Evolutionary conservation across 2,329 filamentous ascomycete species (phyloP).

Genomic region (Zymoseptoria crescenta): DNA sequence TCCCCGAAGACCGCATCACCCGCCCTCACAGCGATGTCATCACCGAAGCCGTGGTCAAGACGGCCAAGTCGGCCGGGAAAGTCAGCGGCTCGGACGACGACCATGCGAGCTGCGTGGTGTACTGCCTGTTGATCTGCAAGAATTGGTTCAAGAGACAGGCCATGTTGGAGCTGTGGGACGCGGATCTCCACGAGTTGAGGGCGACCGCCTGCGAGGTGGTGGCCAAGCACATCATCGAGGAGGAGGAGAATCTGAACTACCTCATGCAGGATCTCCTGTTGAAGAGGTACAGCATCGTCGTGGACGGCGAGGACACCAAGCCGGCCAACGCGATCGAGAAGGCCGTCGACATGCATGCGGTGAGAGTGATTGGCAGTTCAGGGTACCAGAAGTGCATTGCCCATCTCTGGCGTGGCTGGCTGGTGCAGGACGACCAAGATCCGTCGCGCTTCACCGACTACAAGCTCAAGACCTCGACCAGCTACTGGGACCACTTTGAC

Average conservation of each 20-base stretch:
- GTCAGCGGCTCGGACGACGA: slow-evolving; percentile 38
- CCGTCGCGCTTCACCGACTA: slow-evolving; percentile 86
- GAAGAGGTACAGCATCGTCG: slow-evolving; percentile 76
- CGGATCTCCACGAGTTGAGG: slow-evolving; percentile 70
- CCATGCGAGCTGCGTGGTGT: slow-evolving; percentile 72
- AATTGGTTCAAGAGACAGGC: slow-evolving; percentile 77
- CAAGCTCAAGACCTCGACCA: slow-evolving; percentile 67
- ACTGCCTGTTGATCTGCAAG: slow-evolving; percentile 66
- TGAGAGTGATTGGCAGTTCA: slow-evolving; percentile 79
- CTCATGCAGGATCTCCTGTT: slow-evolving; percentile 75
- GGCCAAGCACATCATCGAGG: slow-evolving; percentile 79
- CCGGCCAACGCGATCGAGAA: slow-evolving; percentile 88
- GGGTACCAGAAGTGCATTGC: slow-evolving; percentile 94
- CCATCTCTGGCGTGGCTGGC: slow-evolving; percentile 91
- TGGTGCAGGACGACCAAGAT: slow-evolving; percentile 91
- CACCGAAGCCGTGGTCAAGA: slow-evolving; percentile 67
- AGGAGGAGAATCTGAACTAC: slow-evolving; percentile 69
- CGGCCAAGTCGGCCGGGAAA: slow-evolving; percentile 69
- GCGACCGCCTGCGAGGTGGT: slow-evolving; percentile 83
- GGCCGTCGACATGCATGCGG: slow-evolving; percentile 84
- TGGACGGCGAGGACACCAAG: slow-evolving; percentile 61
- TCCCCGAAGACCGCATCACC: slow-evolving; percentile 68
- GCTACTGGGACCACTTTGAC: slow-evolving; percentile 75
- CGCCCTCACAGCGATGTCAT: slow-evolving; percentile 78
- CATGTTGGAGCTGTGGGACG: slow-evolving; percentile 79